Conservation (phyloP, 306 rosid species). For the Elaeagnus macrophylla region DNA sequence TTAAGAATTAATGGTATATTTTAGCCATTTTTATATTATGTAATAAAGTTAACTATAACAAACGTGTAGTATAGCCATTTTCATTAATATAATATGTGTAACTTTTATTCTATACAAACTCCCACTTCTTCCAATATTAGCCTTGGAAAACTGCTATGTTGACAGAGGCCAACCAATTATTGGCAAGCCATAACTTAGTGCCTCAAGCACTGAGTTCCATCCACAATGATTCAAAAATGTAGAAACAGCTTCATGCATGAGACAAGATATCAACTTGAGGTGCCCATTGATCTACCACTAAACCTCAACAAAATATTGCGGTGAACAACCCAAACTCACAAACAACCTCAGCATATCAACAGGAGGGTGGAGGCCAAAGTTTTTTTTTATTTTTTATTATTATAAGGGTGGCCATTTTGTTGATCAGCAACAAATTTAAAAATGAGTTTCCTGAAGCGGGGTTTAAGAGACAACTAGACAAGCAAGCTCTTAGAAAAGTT, state of each 20-base stretch:
- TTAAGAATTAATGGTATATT: no score
- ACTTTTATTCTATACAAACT: constrained; percentile 16
- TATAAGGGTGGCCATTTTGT: neutral
- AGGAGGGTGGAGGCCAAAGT: no score
- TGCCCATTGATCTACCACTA: constrained; percentile 11
- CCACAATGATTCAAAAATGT: constrained; percentile 17
- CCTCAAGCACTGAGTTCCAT: constrained; percentile 8
- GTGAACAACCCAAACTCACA: constrained; percentile 13
- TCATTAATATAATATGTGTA: no score
- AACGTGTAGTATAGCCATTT: no score
- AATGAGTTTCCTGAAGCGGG: constrained; percentile 10
- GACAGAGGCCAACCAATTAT: constrained; percentile 7
- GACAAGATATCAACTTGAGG: constrained; percentile 14
- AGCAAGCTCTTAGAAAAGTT: constrained; percentile 4
- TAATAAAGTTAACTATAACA: no score
- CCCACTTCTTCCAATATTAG: constrained; percentile 5
- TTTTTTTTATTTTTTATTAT: no score
- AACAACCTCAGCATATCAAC: constrained; percentile 12
- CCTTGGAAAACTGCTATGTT: constrained; percentile 7
- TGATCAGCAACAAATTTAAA: neutral
- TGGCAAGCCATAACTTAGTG: neutral
- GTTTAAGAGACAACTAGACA: constrained; percentile 15
- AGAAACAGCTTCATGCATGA: neutral
- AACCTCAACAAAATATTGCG: neutral
- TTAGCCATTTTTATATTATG: no score